Conservation (phyloP, 176 grass and related monocot genomes). For the Tuctoria greenei region DNA sequence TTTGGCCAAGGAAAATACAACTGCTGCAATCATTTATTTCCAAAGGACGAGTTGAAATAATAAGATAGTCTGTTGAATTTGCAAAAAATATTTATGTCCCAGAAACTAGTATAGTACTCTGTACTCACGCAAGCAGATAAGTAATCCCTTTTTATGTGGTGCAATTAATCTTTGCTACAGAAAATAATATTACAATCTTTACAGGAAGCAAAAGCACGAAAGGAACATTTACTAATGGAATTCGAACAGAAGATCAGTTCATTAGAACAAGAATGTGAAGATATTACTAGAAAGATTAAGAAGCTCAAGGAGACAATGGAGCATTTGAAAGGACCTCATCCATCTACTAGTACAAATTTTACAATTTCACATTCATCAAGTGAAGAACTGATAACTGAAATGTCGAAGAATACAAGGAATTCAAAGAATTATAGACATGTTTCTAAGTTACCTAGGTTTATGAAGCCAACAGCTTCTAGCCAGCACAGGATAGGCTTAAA, state of each 20-base stretch:
- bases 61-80: constrained; percentile 12
- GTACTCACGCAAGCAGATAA: constrained; percentile 11
- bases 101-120: constrained; percentile 24
- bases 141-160: not conserved
- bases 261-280: constrained; percentile 75
- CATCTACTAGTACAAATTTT: constrained; percentile 36
- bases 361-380: constrained; percentile 33
- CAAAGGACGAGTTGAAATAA: constrained; percentile 2
- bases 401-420: constrained; percentile 39
- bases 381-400: constrained; percentile 52
- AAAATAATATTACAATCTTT: constrained; percentile 32
- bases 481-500: constrained; percentile 60
- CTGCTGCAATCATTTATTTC: not conserved
- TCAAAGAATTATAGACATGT: constrained; percentile 37
- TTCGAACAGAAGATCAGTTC: constrained; percentile 52
- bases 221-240: constrained; percentile 53
- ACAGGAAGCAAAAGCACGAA: constrained; percentile 73
- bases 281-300: constrained; percentile 64
- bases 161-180: constrained; percentile 2
- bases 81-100: not conserved
- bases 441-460: constrained; percentile 74
- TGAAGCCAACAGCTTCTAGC: constrained; percentile 85
- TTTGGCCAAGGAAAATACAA: constrained; percentile 24
- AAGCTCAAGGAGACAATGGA: constrained; percentile 54
- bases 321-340: constrained; percentile 43